Conservation (phyloP, 2,329 filamentous ascomycete genomes). For the Stylonectria norvegica region DNA sequence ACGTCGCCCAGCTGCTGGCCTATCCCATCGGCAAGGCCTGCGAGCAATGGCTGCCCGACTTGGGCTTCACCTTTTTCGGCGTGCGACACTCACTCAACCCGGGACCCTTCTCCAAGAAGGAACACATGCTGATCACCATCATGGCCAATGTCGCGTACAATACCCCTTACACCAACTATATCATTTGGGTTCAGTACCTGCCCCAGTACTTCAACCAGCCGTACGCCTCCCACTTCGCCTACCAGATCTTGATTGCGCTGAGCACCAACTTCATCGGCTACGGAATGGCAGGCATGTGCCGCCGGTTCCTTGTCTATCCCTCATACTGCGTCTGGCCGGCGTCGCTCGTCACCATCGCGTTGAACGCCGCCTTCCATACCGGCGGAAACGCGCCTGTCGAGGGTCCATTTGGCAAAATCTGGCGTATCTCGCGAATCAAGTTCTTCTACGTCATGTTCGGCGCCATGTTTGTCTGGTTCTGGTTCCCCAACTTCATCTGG, state of each 20-base stretch:
- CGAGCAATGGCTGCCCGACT: slow-evolving; percentile 50
- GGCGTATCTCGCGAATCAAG: slow-evolving; percentile 47
- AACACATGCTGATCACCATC: slow-evolving; percentile 59
- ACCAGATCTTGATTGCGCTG: slow-evolving; percentile 54
- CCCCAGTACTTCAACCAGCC: slow-evolving; percentile 53
- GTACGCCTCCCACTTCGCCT: slow-evolving; percentile 50
- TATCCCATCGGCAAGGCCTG: slow-evolving; percentile 52
- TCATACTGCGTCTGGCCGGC: slow-evolving; percentile 57
- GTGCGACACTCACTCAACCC: slow-evolving; percentile 51
- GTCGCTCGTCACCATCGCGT: slow-evolving; percentile 51
- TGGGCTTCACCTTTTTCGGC: slow-evolving; percentile 45
- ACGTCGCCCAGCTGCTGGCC: slow-evolving; percentile 55
- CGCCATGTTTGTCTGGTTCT: slow-evolving; percentile 57
- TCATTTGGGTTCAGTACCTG: slow-evolving; percentile 52
- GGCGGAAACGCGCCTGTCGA: slow-evolving; percentile 38
- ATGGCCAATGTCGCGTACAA: slow-evolving; percentile 59
- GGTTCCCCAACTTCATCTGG: slow-evolving; percentile 56
- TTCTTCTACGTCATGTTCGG: slow-evolving; percentile 51
- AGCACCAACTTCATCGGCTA: slow-evolving; percentile 59
- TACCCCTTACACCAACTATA: slow-evolving; percentile 52
- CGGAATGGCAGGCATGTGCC: slow-evolving; percentile 53
- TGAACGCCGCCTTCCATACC: slow-evolving; percentile 52
- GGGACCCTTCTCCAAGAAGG: slow-evolving; percentile 56
- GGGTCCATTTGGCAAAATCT: slow-evolving; percentile 42
- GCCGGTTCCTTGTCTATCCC: slow-evolving; percentile 54